Percentiles rank a stretch among this genome's conserved stretches.
These are phyloP conservation scores for Medicago ruthenica DNA, from an alignment of 306 rosid genomes.

Conservation along the genomic window DNA sequence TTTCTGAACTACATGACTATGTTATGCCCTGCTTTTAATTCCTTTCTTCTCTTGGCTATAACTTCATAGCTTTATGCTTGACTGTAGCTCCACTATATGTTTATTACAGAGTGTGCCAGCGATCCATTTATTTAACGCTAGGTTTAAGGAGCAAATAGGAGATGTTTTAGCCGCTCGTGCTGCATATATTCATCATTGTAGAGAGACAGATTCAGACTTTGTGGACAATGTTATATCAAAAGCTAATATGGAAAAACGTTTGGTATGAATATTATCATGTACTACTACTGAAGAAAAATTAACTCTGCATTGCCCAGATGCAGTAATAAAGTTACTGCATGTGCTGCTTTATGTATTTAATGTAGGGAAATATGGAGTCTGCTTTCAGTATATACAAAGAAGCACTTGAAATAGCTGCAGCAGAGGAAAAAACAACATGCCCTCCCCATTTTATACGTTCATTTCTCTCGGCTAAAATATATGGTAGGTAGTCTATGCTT, in stretches of 20 bases:
- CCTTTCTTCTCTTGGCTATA: constrained; percentile 53
- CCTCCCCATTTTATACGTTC: constrained; percentile 72
- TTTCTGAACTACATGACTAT: constrained; percentile 31
- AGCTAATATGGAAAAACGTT: constrained; percentile 93
- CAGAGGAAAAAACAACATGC: constrained; percentile 53
- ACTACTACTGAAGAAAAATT: constrained; percentile 31
- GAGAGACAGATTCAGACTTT: constrained; percentile 65
- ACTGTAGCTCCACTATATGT: constrained; percentile 58
- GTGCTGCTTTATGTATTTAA: constrained; percentile 36
- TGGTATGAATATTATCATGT: constrained; percentile 59
- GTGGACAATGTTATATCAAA: constrained; percentile 66
- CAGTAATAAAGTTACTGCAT: constrained; percentile 37
- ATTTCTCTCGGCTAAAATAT: constrained; percentile 72
- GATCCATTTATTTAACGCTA: constrained; percentile 80
- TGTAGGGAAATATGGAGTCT: constrained; percentile 78
- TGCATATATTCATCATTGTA: constrained; percentile 60
- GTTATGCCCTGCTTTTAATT: constrained; percentile 37
- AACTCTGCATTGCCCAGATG: constrained; percentile 23
- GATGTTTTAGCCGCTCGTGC: constrained; percentile 74
- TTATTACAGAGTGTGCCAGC: constrained; percentile 77
- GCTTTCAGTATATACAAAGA: constrained; percentile 75
- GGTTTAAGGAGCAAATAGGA: constrained; percentile 89
- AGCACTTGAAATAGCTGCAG: constrained; percentile 69
- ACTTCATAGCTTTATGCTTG: constrained; percentile 61
- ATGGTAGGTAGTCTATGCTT: constrained; percentile 60